phyloP scores from a whole-genome alignment of 306 rosid species.

The Sindora glabra region DNA sequence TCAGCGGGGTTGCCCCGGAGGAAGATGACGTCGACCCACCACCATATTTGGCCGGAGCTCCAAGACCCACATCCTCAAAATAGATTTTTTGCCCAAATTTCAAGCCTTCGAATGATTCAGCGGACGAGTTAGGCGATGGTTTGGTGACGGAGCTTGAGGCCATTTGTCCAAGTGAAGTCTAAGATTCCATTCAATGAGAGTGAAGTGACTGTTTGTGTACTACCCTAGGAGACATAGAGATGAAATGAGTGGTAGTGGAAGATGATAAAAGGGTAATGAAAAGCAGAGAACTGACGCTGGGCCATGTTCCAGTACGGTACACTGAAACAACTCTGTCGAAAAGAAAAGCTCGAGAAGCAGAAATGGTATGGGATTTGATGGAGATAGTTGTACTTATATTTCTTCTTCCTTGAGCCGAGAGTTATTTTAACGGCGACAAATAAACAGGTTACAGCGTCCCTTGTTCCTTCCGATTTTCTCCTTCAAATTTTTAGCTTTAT shows the following conservation, averaged over 20 bases:
- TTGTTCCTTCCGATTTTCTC: no score
- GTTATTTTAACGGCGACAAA: no score
- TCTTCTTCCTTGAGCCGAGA: no score
- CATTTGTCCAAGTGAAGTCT: constrained; percentile 39
- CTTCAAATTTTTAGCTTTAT: no score
- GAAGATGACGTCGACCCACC: constrained; percentile 19
- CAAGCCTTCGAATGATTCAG: constrained; percentile 61
- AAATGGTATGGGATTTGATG: no score
- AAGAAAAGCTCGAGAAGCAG: no score
- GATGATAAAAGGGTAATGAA: constrained; percentile 24
- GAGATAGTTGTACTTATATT: no score
- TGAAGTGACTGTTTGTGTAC: neutral
- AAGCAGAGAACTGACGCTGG: constrained; percentile 56
- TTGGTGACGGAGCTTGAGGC: constrained; percentile 47
- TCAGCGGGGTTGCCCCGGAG: constrained; percentile 33
- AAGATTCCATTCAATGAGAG: constrained; percentile 26
- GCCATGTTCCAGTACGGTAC: constrained; percentile 57
- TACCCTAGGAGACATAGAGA: neutral
- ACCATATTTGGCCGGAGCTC: constrained; percentile 28
- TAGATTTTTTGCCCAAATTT: constrained; percentile 72
- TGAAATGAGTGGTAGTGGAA: constrained; percentile 8
- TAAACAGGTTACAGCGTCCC: no score
- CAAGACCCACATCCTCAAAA: constrained; percentile 55
- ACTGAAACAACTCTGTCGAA: no score
- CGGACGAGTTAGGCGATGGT: constrained; percentile 45